Conservation (phyloP, 2,329 filamentous ascomycete species). For the Pestalotiopsis sp. region DNA sequence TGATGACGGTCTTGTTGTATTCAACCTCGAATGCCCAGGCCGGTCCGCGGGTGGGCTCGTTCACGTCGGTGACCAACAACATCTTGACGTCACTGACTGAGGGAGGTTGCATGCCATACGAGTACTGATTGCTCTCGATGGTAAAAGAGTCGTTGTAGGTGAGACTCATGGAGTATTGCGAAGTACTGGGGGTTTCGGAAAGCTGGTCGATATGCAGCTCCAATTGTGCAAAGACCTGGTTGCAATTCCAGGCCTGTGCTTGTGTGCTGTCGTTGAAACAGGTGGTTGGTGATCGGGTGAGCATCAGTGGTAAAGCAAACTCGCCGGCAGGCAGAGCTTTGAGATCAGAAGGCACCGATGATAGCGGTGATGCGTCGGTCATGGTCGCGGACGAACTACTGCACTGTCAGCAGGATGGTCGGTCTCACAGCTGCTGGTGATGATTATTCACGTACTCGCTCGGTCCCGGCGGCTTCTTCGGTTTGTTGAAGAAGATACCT, state of each 20-base stretch:
- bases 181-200: slow-evolving; percentile 25
- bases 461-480: slow-evolving; percentile 18
- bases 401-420: slow-evolving; percentile 1
- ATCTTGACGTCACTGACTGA: slow-evolving; percentile 42
- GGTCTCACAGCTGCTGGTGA: slow-evolving; percentile 16
- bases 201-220: slow-evolving; percentile 41
- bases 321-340: slow-evolving; percentile 55
- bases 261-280: slow-evolving; percentile 61
- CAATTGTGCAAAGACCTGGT: slow-evolving; percentile 49
- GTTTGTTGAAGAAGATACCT: slow-evolving; percentile 43
- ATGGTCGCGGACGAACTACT: slow-evolving; percentile 26
- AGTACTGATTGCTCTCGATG: slow-evolving; percentile 38
- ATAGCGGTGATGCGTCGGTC: slow-evolving; percentile 53
- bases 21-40: slow-evolving; percentile 55
- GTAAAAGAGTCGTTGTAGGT: slow-evolving; percentile 38
- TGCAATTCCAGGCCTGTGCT: slow-evolving; percentile 65
- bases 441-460: neutral
- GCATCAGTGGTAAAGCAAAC: slow-evolving; percentile 56
- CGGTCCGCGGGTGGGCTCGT: slow-evolving; percentile 49
- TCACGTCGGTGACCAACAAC: slow-evolving; percentile 53
- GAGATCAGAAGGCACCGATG: slow-evolving; percentile 51
- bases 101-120: slow-evolving; percentile 58
- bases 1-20: slow-evolving; percentile 59
- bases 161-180: slow-evolving; percentile 44
- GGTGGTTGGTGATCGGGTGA: slow-evolving; percentile 49